These are phyloP conservation scores for Colletotrichum lini DNA, from an alignment of 2,329 filamentous ascomycete species.

Conservation along the genomic window DNA sequence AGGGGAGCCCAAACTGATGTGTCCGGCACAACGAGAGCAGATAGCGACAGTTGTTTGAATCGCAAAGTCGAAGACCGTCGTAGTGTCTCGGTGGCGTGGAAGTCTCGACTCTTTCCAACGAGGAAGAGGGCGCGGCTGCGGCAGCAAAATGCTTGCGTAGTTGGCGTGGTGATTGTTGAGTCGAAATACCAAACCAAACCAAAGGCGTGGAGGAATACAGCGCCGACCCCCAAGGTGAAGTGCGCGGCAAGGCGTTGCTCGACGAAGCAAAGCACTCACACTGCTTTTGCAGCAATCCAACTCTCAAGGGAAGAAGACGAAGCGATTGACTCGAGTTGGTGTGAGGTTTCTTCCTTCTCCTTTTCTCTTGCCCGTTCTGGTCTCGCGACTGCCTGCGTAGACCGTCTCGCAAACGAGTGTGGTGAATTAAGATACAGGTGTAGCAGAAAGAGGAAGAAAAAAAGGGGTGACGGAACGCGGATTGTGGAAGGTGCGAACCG, in stretches of 20 bases:
- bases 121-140: constrained; percentile 1
- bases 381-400: constrained; percentile 31
- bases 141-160: constrained; percentile 10
- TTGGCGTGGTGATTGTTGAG: constrained; percentile 27
- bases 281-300: constrained; percentile 8
- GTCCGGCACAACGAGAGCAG: constrained; percentile 39
- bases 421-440: constrained; percentile 32
- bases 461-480: constrained; percentile 41
- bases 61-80: constrained; percentile 3
- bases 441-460: constrained; percentile 26
- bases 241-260: background rate
- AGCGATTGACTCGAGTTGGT: constrained; percentile 23
- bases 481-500: constrained; percentile 31
- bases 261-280: background rate
- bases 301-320: constrained; percentile 17
- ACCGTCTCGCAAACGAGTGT: constrained; percentile 37
- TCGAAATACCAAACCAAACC: background rate
- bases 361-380: background rate
- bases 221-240: constrained; percentile 9
- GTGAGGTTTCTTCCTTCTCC: constrained; percentile 2
- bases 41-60: constrained; percentile 29
- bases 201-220: constrained; percentile 20
- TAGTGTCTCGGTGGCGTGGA: constrained; percentile 3
- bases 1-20: constrained; percentile 27
- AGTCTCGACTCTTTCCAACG: background rate